Percentiles rank a stretch among this genome's conserved stretches.
phyloP scores from a whole-genome alignment of 371 early-diverging fungal genomes.

The Mucor indicus region DNA sequence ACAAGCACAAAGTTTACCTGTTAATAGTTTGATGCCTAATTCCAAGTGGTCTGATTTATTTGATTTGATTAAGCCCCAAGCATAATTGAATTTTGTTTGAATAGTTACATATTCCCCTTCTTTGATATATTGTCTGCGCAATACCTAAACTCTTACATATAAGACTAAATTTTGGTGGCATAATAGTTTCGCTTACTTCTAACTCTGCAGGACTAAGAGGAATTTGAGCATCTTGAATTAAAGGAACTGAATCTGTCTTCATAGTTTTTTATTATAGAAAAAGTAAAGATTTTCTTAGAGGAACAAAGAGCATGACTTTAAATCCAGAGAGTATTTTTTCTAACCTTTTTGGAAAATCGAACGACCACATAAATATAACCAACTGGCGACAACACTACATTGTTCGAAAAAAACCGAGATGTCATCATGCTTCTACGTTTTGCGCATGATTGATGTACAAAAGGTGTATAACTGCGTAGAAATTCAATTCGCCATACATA shows the following conservation, averaged over 20 bases:
- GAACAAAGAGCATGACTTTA: neutral
- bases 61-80: constrained; percentile 89
- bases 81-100: constrained; percentile 95
- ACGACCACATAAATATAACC: neutral
- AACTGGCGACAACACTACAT: neutral
- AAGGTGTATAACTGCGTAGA: too few species aligned
- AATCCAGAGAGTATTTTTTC: neutral
- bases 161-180: neutral
- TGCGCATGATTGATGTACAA: too few species aligned
- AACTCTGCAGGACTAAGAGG: constrained; percentile 39
- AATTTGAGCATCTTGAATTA: constrained; percentile 38
- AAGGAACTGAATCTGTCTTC: constrained; percentile 32
- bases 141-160: constrained; percentile 42
- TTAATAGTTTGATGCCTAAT: constrained; percentile 75
- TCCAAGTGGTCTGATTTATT: constrained; percentile 61
- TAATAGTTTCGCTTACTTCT: constrained; percentile 16
- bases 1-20: constrained; percentile 43
- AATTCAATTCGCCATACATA: too few species aligned
- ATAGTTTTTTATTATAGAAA: constrained; percentile 3
- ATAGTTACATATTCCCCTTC: constrained; percentile 66
- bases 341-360: neutral
- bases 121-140: constrained; percentile 69
- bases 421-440: too few species aligned
- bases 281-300: neutral
- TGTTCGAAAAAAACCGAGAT: too few species aligned